Percentiles rank a stretch among this genome's conserved stretches.
Conservation (phyloP, 352 stramenopile species). For the Phytophthora syringae region DNA sequence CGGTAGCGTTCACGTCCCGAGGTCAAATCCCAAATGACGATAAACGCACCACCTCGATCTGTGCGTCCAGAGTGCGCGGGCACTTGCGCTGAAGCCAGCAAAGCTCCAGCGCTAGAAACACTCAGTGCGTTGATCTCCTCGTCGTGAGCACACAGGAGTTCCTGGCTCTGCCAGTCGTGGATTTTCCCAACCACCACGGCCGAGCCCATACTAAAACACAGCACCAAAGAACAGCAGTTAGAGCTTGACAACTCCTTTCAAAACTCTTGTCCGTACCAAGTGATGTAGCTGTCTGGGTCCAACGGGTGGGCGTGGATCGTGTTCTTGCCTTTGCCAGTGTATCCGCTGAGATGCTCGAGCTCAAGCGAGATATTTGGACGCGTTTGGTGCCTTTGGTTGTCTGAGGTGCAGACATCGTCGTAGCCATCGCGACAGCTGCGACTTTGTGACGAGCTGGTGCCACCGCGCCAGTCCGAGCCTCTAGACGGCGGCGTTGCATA, state of each 20-base stretch:
- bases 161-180: slow-evolving; percentile 56
- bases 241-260: background rate
- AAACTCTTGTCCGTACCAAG: slow-evolving; percentile 35
- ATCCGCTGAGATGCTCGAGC: slow-evolving; percentile 47
- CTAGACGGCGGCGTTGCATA: slow-evolving; percentile 16
- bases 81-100: slow-evolving; percentile 61
- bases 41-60: slow-evolving; percentile 26
- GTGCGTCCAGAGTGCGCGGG: slow-evolving; percentile 40
- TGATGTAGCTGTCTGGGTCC: slow-evolving; percentile 60
- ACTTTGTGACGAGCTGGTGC: slow-evolving; percentile 1
- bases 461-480: background rate
- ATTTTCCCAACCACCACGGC: slow-evolving; percentile 61
- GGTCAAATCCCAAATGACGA: slow-evolving; percentile 28
- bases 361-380: background rate
- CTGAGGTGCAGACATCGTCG: slow-evolving; percentile 20
- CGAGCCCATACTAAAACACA: slow-evolving; percentile 57
- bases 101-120: slow-evolving; percentile 41
- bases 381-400: slow-evolving; percentile 16
- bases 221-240: background rate
- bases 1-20: slow-evolving; percentile 53
- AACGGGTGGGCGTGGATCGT: slow-evolving; percentile 62
- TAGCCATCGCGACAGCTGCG: slow-evolving; percentile 16
- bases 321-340: slow-evolving; percentile 58
- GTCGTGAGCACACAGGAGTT: slow-evolving; percentile 59
- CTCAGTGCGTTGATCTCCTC: slow-evolving; percentile 62